Evolutionary conservation across 495 filamentous ascomycete species (phyloP).

Genomic region (Tricharina praecox): DNA sequence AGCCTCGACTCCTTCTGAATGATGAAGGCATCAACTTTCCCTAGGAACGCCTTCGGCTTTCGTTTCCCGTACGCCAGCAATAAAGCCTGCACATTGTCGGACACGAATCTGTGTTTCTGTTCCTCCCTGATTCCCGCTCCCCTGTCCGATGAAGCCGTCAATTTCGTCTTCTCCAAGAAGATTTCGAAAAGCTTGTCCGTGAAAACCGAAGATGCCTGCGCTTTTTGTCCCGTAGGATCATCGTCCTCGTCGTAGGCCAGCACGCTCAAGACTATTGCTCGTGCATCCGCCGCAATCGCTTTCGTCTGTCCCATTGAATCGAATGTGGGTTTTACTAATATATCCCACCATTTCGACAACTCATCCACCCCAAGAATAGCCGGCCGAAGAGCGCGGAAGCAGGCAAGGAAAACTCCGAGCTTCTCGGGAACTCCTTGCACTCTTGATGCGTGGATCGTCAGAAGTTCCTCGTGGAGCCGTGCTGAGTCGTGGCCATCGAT

Average conservation of each 20-base stretch:
- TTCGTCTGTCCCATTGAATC: slow-evolving; percentile 40
- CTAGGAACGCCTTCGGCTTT: slow-evolving; percentile 50
- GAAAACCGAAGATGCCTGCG: slow-evolving; percentile 31
- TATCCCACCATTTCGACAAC: slow-evolving; percentile 49
- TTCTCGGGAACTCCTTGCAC: slow-evolving; percentile 37
- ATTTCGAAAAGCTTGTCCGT: slow-evolving; percentile 38
- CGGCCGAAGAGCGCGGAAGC: slow-evolving; percentile 42
- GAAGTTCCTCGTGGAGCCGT: slow-evolving; percentile 49
- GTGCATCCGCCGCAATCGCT: slow-evolving; percentile 39
- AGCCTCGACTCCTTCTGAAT: slow-evolving; percentile 41
- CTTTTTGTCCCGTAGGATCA: slow-evolving; percentile 30
- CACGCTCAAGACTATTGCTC: slow-evolving; percentile 39
- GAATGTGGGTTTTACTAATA: slow-evolving; percentile 42
- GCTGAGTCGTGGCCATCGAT: slow-evolving; percentile 44
- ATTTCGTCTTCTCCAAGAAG: slow-evolving; percentile 41
- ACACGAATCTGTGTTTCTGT: slow-evolving; percentile 31
- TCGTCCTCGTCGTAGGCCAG: slow-evolving; percentile 41
- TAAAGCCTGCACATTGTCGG: slow-evolving; percentile 35
- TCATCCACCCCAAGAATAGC: slow-evolving; percentile 37
- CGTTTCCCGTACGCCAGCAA: slow-evolving; percentile 46
- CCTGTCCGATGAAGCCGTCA: slow-evolving; percentile 28
- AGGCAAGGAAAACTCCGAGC: slow-evolving; percentile 43
- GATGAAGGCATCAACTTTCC: slow-evolving; percentile 41
- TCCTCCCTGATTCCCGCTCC: slow-evolving; percentile 38
- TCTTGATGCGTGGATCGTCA: slow-evolving; percentile 40